Percentiles rank a stretch among this genome's conserved stretches.
phyloP scores from a whole-genome alignment of 2,329 filamentous ascomycete species.

The Cercospora sesami region DNA sequence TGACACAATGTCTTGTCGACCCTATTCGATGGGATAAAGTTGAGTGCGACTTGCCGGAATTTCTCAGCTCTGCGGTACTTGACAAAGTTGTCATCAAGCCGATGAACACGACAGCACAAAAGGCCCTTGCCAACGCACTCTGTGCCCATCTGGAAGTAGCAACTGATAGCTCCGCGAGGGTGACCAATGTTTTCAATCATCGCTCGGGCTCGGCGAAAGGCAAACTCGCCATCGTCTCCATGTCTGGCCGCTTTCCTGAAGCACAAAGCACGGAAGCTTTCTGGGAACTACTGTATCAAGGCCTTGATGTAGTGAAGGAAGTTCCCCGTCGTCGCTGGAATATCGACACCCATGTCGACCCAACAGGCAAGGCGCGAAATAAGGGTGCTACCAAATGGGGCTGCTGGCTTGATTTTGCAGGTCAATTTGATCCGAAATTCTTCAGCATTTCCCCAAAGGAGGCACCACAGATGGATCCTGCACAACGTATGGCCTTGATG shows the following conservation, averaged over 20 bases:
- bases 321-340: constrained; percentile 23
- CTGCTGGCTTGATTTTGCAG: constrained; percentile 43
- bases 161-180: not conserved
- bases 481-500: constrained; percentile 19
- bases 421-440: constrained; percentile 43
- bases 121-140: not conserved
- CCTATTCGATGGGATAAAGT: not conserved
- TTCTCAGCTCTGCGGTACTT: not conserved
- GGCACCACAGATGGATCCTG: constrained; percentile 21
- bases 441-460: constrained; percentile 44
- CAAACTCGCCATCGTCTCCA: constrained; percentile 13
- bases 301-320: constrained; percentile 14
- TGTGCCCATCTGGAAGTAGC: not conserved
- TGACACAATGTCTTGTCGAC: not conserved
- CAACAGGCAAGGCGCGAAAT: constrained; percentile 20
- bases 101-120: not conserved
- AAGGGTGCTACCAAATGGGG: constrained; percentile 38
- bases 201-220: not conserved
- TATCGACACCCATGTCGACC: constrained; percentile 23
- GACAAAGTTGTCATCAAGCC: not conserved
- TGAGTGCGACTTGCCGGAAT: not conserved
- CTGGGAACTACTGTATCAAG: constrained; percentile 21
- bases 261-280: constrained; percentile 19
- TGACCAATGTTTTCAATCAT: not conserved
- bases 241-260: constrained; percentile 15